A percentile compares a stretch with the other conserved stretches of the same genome.
These are phyloP conservation scores for Parsonsia alboflavescens DNA, from an alignment of 257 asterid species.

Conservation along the genomic window DNA sequence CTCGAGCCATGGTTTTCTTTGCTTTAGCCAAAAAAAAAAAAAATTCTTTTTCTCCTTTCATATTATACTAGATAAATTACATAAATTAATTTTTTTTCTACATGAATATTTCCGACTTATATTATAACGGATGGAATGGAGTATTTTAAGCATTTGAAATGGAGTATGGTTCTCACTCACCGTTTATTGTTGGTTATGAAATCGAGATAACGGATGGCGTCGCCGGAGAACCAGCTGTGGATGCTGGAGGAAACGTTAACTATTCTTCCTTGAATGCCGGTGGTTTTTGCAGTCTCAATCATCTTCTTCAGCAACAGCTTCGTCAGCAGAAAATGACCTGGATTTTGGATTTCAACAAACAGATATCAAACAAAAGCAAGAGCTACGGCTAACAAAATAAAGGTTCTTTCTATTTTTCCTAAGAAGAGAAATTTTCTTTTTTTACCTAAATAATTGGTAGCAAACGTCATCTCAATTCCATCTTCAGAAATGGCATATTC, in stretches of 20 bases:
- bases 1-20: background rate
- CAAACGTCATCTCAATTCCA: slow-evolving; percentile 95
- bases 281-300: slow-evolving; percentile 48
- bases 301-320: slow-evolving; percentile 71
- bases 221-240: slow-evolving; percentile 92
- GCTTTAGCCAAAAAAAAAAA: too few species aligned
- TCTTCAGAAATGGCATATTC: slow-evolving; percentile 78
- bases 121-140: too few species aligned
- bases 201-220: slow-evolving; percentile 49
- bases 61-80: too few species aligned
- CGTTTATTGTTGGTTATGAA: slow-evolving; percentile 66
- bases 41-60: too few species aligned
- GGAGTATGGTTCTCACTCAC: slow-evolving; percentile 24
- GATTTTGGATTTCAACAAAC: background rate
- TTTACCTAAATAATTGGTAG: slow-evolving; percentile 82
- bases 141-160: too few species aligned
- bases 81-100: too few species aligned
- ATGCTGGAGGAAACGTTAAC: slow-evolving; percentile 88
- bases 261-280: slow-evolving; percentile 78
- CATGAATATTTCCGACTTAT: too few species aligned
- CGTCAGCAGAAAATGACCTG: slow-evolving; percentile 85
- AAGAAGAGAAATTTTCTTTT: background rate
- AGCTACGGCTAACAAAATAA: background rate
- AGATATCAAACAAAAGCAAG: background rate
- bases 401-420: too few species aligned